Percentiles rank a stretch among this genome's conserved stretches.
Conservation (phyloP, 768 basidiomycete species). For the Boletus rubescentipes region DNA sequence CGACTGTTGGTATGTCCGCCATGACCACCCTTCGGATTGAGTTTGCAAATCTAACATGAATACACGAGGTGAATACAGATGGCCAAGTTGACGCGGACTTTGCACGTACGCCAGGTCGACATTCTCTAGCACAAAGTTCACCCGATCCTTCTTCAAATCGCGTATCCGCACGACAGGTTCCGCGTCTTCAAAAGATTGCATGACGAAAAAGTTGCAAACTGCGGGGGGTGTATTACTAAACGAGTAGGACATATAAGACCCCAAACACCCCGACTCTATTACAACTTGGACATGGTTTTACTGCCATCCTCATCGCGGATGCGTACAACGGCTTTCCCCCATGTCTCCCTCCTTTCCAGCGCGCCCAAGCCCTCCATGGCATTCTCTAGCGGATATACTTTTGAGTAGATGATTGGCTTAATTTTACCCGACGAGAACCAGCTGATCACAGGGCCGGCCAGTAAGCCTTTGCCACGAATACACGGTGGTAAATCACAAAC, state of each 20-base stretch:
- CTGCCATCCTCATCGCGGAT: constrained; percentile 52
- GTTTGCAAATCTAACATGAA: constrained; percentile 76
- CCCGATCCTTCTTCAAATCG: constrained; percentile 78
- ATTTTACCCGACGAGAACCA: constrained; percentile 66
- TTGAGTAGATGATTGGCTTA: constrained; percentile 68
- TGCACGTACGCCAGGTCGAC: constrained; percentile 87
- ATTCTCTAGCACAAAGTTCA: constrained; percentile 92
- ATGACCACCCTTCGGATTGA: constrained; percentile 92
- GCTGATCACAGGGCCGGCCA: constrained; percentile 34
- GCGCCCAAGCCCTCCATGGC: constrained; percentile 69
- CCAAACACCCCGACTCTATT: constrained; percentile 18
- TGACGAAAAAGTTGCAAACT: constrained; percentile 13
- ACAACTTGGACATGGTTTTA: constrained; percentile 42
- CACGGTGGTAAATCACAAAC: constrained; percentile 35
- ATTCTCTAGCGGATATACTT: constrained; percentile 65
- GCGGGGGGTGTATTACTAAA: background rate
- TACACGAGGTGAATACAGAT: constrained; percentile 9
- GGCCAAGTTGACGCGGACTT: background rate
- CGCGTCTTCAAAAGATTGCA: constrained; percentile 37
- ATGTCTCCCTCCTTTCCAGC: constrained; percentile 81
- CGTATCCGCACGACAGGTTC: constrained; percentile 82
- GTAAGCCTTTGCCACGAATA: constrained; percentile 3
- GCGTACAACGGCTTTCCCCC: constrained; percentile 83
- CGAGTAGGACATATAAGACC: constrained; percentile 11
- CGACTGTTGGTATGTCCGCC: constrained; percentile 94